Conservation (phyloP, 345 rosid species). For the Xanthoceras sorbifolium region DNA sequence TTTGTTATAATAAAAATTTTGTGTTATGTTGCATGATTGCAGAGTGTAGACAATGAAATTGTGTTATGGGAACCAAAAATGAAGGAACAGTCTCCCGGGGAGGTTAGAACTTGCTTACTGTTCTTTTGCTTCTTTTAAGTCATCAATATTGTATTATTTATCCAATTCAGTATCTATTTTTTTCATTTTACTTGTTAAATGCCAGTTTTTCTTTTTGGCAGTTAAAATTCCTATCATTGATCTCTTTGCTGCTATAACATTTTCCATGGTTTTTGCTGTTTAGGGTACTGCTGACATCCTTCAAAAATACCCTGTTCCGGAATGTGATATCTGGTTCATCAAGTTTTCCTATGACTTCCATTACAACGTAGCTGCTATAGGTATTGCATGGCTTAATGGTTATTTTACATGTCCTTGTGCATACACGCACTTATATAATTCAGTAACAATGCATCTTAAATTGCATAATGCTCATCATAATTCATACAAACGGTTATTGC, state of each 20-base stretch:
- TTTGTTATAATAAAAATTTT: not conserved
- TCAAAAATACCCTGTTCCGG: conserved; percentile 87
- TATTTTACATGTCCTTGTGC: not conserved
- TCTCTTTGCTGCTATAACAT: not conserved
- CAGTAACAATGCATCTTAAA: too few relatives aligned
- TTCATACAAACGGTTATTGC: not conserved
- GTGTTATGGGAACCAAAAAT: conserved; percentile 91
- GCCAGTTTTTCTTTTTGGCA: not conserved
- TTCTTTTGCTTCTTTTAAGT: not conserved
- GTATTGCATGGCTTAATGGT: conserved; percentile 34
- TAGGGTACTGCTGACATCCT: conserved; percentile 91
- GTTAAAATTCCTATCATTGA: not conserved
- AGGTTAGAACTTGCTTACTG: conserved; percentile 51
- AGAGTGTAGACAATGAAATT: conserved; percentile 99
- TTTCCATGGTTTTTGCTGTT: conserved; percentile 10
- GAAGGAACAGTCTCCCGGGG: conserved; percentile 98
- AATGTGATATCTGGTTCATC: conserved; percentile 96
- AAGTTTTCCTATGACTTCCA: conserved; percentile 92
- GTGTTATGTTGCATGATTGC: conserved; percentile 28
- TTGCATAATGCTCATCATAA: too few relatives aligned
- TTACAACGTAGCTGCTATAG: conserved; percentile 74
- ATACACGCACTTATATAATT: not conserved
- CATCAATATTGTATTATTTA: not conserved
- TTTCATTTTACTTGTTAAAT: not conserved
- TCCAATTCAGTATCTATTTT: not conserved